phyloP scores from a whole-genome alignment of 148 eudicot genomes.

The Bassia scoparia region DNA sequence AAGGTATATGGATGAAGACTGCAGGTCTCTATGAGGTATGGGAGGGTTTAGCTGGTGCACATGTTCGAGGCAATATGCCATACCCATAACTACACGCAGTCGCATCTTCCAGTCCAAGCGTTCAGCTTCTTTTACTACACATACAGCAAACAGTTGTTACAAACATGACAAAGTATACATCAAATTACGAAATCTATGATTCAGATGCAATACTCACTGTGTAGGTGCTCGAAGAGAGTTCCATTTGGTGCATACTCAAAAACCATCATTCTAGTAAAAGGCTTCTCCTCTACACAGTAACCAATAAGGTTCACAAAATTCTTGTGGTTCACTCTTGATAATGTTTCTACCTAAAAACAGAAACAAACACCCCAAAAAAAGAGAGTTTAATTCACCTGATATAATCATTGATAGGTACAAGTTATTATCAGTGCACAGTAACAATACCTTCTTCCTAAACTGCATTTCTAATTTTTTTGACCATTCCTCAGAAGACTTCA shows the following conservation, averaged over 20 bases:
- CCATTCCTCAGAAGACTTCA: constrained; percentile 59
- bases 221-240: constrained; percentile 91
- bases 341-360: constrained; percentile 57
- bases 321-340: constrained; percentile 92
- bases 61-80: constrained; percentile 84
- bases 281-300: constrained; percentile 75
- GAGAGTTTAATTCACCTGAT: constrained; percentile 12
- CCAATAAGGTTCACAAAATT: constrained; percentile 91
- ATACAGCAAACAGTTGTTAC: background rate
- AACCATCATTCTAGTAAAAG: constrained; percentile 96
- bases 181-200: too few relatives aligned
- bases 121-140: constrained; percentile 83
- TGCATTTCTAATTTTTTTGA: constrained; percentile 52
- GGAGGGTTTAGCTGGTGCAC: constrained; percentile 76
- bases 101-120: constrained; percentile 85
- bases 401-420: constrained; percentile 2
- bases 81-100: constrained; percentile 71
- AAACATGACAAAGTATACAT: background rate
- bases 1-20: constrained; percentile 65
- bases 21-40: constrained; percentile 52
- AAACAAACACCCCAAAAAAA: background rate
- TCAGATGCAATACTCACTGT: constrained; percentile 49
- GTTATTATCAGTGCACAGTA: background rate
- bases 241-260: constrained; percentile 98
- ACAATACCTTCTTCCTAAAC: constrained; percentile 68